These are phyloP conservation scores for Eragrostis curvula DNA, from an alignment of 176 grass and related monocot genomes.

Conservation along the genomic window DNA sequence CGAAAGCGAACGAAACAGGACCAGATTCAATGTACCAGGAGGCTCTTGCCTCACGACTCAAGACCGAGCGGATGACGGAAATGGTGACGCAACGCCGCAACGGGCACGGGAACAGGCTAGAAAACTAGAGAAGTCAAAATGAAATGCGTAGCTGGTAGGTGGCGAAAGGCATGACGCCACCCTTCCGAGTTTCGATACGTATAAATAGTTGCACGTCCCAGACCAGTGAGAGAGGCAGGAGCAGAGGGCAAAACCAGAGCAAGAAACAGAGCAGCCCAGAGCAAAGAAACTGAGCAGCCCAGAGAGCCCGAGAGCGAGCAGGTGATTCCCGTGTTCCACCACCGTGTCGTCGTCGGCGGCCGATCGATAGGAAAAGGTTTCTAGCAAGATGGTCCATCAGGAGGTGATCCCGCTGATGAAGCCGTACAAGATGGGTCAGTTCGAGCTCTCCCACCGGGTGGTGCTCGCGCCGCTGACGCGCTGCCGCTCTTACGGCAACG, in stretches of 20 bases:
- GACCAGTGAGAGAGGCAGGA: background rate
- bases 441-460: constrained; percentile 55
- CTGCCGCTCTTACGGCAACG: constrained; percentile 49
- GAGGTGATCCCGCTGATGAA: constrained; percentile 43
- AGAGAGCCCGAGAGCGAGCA: background rate
- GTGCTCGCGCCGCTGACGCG: constrained; percentile 58
- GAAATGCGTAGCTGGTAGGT: no score
- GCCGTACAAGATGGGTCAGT: constrained; percentile 46
- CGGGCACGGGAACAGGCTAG: background rate
- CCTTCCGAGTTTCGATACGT: background rate
- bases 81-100: background rate
- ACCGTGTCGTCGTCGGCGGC: background rate
- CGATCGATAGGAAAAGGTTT: background rate
- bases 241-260: background rate
- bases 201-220: background rate
- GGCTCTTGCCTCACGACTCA: no score
- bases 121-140: no score
- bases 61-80: constrained; percentile 4
- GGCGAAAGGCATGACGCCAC: no score
- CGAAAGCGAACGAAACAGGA: background rate
- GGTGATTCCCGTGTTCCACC: background rate
- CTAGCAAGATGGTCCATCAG: background rate
- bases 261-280: no score
- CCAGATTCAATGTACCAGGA: background rate
- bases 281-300: no score